Percentiles rank a stretch among this genome's conserved stretches.
Evolutionary conservation across 1,284 basidiomycete genomes (phyloP).

Genomic region (Apiotrichum laibachii): DNA sequence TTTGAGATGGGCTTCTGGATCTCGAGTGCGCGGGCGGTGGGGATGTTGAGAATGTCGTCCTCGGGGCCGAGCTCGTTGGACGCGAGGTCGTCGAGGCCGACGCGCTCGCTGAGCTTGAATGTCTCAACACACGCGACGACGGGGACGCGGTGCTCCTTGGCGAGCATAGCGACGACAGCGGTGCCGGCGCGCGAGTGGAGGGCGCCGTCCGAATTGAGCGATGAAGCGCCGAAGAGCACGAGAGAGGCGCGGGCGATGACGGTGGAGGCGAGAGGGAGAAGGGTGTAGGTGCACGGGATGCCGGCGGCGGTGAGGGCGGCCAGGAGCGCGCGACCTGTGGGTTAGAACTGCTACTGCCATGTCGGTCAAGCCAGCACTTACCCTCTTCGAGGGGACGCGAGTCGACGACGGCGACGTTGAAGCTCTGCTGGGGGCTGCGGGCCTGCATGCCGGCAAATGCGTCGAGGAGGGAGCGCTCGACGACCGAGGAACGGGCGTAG

Average conservation of each 20-base stretch:
- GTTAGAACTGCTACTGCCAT: background rate
- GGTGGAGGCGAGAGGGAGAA: conserved; percentile 82
- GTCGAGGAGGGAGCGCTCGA: conserved; percentile 81
- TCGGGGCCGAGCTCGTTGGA: conserved; percentile 86
- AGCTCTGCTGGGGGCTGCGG: conserved; percentile 62
- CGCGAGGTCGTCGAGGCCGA: conserved; percentile 90
- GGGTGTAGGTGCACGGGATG: conserved; percentile 86
- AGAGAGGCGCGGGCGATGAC: conserved; percentile 75
- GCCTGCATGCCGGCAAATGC: conserved; percentile 61
- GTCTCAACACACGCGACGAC: conserved; percentile 98
- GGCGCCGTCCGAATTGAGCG: conserved; percentile 89
- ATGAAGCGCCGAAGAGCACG: conserved; percentile 88
- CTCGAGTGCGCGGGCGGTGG: conserved; percentile 21
- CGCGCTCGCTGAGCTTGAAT: conserved; percentile 93
- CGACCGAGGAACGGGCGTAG: conserved; percentile 90
- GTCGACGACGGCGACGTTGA: conserved; percentile 92
- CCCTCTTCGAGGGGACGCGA: conserved; percentile 91
- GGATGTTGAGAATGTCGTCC: conserved; percentile 26
- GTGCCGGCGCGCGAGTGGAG: conserved; percentile 94
- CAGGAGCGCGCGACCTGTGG: conserved; percentile 72
- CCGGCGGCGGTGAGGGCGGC: conserved; percentile 66
- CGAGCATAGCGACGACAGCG: conserved; percentile 94
- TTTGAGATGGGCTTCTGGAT: conserved; percentile 19
- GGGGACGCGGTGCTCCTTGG: conserved; percentile 81
- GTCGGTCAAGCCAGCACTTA: conserved; percentile 33